Evolutionary conservation across 1,284 basidiomycete species (phyloP), one percentile per base, ranked within the genome.

Genomic region (Fistulina hepatica): DNA sequence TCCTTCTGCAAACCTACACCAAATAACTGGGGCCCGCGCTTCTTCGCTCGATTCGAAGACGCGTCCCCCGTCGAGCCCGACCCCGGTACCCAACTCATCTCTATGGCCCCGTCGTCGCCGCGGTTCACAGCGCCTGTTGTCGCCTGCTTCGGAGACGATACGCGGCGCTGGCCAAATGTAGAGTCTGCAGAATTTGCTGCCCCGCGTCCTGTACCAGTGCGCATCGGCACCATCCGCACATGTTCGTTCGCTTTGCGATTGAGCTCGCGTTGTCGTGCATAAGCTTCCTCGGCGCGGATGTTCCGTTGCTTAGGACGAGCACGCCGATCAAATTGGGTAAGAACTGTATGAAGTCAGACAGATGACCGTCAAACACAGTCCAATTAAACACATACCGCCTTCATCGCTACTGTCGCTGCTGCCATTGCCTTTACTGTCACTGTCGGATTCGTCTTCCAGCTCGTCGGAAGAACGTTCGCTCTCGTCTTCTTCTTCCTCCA

Each of bases 401-500:
- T 70, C 73, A 16, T 69, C 70, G 37, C 74, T 69, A 48, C 73
- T 72, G 44, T 74, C 73, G 40, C 67, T 71, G 13, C 48, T 52
- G 5, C 45, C 48, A 42, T 71, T 73, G 8, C 71, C 71, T 43
- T 67, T 69, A 44, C 63, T 60, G 5, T 56, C 61, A 26, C 61
- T 60, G 22, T 67, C 67, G 43, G 62, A 67, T 19, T 57, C 59
- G n/a, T 58, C 69, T 44, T 80, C 56, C 12, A 72, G 77, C 48
- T 82, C 78, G 4, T 79, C 82, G 4, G 88, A 88, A n/a, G 63
- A 52, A 50, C 72, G 75, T 41, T 90, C 86, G 51, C 83, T 89
- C 56, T 92, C 83, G 17, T 90, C 88, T 40, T 89, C 85, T 51
- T 94, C 90, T 27, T 86, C 77, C 54, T 92, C 86, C 17, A 90